Conservation (phyloP, 2,329 filamentous ascomycete genomes). For the Sarocladium kiliense region DNA sequence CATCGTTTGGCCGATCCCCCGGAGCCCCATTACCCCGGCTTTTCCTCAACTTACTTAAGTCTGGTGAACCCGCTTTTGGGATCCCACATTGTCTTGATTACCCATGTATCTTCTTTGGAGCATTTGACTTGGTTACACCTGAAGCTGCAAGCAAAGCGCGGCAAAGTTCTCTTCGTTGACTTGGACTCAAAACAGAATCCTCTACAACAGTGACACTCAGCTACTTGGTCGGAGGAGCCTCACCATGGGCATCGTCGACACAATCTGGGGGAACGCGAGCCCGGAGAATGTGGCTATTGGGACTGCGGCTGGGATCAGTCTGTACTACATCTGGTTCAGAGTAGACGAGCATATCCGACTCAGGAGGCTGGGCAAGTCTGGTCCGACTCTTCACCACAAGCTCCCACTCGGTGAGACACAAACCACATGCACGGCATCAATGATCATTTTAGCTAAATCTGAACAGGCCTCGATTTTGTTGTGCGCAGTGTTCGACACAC, state of each 20-base stretch:
- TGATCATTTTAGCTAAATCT: not conserved
- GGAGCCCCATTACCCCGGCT: not conserved
- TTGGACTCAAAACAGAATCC: no score
- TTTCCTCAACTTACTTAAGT: not conserved
- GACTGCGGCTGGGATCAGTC: slow-evolving; percentile 28
- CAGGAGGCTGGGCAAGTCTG: slow-evolving; percentile 38
- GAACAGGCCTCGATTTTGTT: slow-evolving; percentile 58
- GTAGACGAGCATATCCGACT: slow-evolving; percentile 40
- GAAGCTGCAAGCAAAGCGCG: no score
- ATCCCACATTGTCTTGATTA: not conserved
- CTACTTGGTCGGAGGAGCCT: not conserved
- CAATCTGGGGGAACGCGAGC: slow-evolving; percentile 38
- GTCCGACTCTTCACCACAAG: slow-evolving; percentile 27
- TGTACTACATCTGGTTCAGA: slow-evolving; percentile 32
- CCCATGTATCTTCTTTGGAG: no score
- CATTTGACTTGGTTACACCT: no score
- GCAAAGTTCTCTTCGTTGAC: no score
- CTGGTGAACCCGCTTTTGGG: not conserved
- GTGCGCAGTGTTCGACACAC: slow-evolving; percentile 48
- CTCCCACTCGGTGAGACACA: slow-evolving; percentile 40
- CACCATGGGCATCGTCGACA: slow-evolving; percentile 47
- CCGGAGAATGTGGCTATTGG: slow-evolving; percentile 31
- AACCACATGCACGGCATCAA: not conserved
- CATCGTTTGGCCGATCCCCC: not conserved
- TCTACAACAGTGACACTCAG: not conserved